Conservation (phyloP, 768 basidiomycete genomes). For the Neoboletus subvelutipes region DNA sequence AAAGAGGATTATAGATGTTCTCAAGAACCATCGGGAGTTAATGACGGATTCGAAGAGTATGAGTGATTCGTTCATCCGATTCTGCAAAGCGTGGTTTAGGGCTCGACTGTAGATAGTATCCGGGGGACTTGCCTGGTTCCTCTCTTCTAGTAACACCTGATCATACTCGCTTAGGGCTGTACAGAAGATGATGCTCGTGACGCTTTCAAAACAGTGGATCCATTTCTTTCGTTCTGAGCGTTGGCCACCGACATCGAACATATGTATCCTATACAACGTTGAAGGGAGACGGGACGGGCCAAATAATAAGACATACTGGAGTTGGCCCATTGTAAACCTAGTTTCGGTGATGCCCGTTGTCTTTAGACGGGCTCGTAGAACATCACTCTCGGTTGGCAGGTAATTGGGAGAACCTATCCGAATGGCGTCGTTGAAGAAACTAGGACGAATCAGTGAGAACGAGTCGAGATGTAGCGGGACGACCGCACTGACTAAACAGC, state of each 20-base stretch:
- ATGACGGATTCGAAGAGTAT: constrained; percentile 76
- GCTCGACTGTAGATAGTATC: not conserved
- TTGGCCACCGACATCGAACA: constrained; percentile 82
- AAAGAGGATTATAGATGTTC: constrained; percentile 66
- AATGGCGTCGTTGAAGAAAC: constrained; percentile 84
- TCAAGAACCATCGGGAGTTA: constrained; percentile 76
- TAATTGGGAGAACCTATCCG: constrained; percentile 83
- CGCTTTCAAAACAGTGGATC: constrained; percentile 80
- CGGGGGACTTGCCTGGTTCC: constrained; percentile 27
- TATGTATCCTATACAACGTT: constrained; percentile 45
- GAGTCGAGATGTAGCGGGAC: not conserved
- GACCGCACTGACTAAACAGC: constrained; percentile 70
- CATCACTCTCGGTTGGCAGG: constrained; percentile 81
- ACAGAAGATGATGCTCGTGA: constrained; percentile 78
- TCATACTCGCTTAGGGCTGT: constrained; percentile 76
- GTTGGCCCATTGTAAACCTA: constrained; percentile 66
- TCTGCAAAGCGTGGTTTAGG: constrained; percentile 37
- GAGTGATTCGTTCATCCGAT: constrained; percentile 74
- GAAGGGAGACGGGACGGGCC: not conserved
- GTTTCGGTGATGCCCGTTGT: constrained; percentile 92
- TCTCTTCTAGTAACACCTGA: constrained; percentile 66
- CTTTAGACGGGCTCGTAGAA: constrained; percentile 85
- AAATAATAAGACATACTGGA: constrained; percentile 43
- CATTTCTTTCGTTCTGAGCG: constrained; percentile 80
- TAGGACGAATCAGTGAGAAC: constrained; percentile 27